A percentile compares a stretch with the other conserved stretches of the same genome.
Conservation (phyloP, 306 rosid species). For the Corylus heterophylla region DNA sequence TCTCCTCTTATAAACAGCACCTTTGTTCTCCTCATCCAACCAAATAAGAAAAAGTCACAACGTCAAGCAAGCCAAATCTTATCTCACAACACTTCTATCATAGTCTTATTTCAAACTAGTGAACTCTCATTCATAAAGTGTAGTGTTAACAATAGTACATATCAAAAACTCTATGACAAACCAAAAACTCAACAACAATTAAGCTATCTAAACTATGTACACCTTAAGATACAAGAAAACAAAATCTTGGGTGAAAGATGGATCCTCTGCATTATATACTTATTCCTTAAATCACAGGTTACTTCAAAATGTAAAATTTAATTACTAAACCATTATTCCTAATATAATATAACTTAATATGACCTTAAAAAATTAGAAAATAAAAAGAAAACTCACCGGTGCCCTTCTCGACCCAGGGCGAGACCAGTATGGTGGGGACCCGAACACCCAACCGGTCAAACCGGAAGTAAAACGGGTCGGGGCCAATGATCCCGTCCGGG, state of each 20-base stretch:
- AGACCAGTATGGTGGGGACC: constrained; percentile 76
- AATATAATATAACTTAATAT: background rate
- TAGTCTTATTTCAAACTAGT: background rate
- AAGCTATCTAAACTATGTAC: too few species aligned
- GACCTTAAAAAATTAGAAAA: background rate
- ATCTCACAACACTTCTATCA: too few species aligned
- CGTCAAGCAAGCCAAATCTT: background rate
- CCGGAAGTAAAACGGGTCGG: constrained; percentile 72
- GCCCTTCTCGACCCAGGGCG: constrained; percentile 92
- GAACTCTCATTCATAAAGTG: too few species aligned
- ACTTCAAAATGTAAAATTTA: too few species aligned
- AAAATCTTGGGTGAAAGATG: too few species aligned
- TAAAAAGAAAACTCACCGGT: constrained; percentile 50
- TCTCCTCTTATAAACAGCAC: too few species aligned
- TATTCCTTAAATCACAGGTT: too few species aligned
- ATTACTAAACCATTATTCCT: too few species aligned
- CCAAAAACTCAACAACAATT: background rate
- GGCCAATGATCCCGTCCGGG: constrained; percentile 85
- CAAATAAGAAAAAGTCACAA: background rate
- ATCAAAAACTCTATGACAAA: background rate
- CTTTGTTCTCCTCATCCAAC: too few species aligned
- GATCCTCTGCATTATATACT: too few species aligned
- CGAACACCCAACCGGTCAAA: constrained; percentile 89
- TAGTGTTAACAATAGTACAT: background rate
- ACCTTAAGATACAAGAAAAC: too few species aligned